Conservation (phyloP, 192 early-diverging fungal genomes). For the Backusella psychrophila region DNA sequence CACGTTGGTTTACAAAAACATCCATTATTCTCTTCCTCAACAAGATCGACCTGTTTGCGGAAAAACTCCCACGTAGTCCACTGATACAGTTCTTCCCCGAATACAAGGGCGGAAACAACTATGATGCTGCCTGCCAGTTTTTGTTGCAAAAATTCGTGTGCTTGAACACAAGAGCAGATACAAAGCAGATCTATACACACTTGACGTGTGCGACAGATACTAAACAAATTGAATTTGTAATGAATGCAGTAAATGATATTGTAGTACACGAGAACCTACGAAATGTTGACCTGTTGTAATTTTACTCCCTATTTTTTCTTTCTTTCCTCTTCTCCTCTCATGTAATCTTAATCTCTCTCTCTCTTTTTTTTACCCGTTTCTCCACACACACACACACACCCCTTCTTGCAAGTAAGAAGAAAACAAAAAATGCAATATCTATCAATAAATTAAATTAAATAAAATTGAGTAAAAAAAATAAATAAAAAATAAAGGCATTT, state of each 20-base stretch:
- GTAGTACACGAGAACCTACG: slow-evolving; percentile 84
- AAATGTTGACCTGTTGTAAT: slow-evolving; percentile 75
- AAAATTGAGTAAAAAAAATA: neutral
- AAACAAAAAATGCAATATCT: neutral
- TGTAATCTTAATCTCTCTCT: slow-evolving; percentile 3
- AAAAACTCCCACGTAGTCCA: slow-evolving; percentile 83
- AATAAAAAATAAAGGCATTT: neutral
- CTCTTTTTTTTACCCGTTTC: neutral
- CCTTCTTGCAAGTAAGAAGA: neutral
- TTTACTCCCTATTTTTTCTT: neutral
- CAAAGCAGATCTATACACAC: slow-evolving; percentile 86
- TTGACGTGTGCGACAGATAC: slow-evolving; percentile 90
- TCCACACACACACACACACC: too few species aligned
- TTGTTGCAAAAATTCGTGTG: slow-evolving; percentile 79
- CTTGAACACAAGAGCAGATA: slow-evolving; percentile 68
- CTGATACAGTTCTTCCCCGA: slow-evolving; percentile 90
- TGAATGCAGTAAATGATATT: slow-evolving; percentile 89
- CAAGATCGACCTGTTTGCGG: slow-evolving; percentile 95
- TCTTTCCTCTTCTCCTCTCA: neutral
- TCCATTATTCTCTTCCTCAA: slow-evolving; percentile 99
- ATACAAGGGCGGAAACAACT: slow-evolving; percentile 72
- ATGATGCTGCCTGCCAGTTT: slow-evolving; percentile 76
- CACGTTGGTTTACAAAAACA: slow-evolving; percentile 94
- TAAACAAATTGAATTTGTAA: slow-evolving; percentile 84
- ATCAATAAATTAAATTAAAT: neutral